Conservation (phyloP, 2,329 filamentous ascomycete species). For the Phialophora tarda region DNA sequence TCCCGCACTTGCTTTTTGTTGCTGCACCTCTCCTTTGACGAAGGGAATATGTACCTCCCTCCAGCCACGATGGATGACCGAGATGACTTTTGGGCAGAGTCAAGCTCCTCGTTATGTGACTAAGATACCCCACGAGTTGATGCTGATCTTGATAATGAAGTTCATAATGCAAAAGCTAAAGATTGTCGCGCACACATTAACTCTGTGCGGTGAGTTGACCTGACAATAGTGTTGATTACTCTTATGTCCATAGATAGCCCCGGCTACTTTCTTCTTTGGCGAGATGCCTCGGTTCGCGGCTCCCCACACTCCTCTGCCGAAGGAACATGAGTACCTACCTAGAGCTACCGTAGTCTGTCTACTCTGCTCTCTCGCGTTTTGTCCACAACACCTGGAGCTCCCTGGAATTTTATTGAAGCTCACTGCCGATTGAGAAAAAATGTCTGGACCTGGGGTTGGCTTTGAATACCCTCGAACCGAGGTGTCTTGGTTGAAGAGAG, state of each 20-base stretch:
- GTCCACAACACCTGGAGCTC: conserved; percentile 7
- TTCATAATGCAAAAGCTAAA: conserved; percentile 25
- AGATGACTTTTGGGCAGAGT: conserved; percentile 37
- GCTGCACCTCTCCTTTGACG: background rate
- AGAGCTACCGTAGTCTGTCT: background rate
- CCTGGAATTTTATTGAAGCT: background rate
- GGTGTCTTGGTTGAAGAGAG: conserved; percentile 85
- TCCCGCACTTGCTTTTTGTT: background rate
- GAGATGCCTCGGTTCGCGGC: conserved; percentile 2
- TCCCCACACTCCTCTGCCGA: conserved; percentile 4
- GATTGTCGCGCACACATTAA: background rate
- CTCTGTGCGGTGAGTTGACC: background rate
- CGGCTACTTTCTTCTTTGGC: background rate
- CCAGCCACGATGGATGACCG: conserved; percentile 36
- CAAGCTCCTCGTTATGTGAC: conserved; percentile 55
- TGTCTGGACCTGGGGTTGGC: conserved; percentile 65
- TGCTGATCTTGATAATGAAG: conserved; percentile 51
- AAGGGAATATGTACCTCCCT: background rate
- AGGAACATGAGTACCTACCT: background rate
- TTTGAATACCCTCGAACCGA: conserved; percentile 78
- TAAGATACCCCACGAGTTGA: conserved; percentile 59
- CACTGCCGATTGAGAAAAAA: conserved; percentile 39
- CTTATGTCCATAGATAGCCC: too few species aligned
- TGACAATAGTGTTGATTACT: background rate
- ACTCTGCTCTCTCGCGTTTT: conserved; percentile 1